A percentile compares a stretch with the other conserved stretches of the same genome.
Conservation (phyloP, 2,329 filamentous ascomycete species). For the Coniochaeta sp. region DNA sequence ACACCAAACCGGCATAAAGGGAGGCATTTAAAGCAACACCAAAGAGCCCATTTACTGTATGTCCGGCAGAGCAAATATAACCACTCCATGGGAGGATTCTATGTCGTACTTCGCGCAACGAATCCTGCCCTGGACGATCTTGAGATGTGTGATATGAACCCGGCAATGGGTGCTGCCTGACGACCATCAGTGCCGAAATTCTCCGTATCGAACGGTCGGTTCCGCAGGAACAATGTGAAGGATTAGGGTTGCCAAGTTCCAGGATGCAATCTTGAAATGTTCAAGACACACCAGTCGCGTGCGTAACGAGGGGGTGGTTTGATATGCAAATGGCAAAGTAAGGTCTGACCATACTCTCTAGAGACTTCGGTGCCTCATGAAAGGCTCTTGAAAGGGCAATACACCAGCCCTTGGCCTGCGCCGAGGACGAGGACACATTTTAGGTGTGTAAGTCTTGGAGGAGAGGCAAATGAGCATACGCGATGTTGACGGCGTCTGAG, state of each 20-base stretch:
- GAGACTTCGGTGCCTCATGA: neutral
- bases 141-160: too few relatives aligned
- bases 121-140: too few relatives aligned
- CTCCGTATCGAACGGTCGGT: neutral
- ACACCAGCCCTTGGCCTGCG: neutral
- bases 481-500: neutral
- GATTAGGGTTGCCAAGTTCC: neutral
- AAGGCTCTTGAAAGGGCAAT: neutral
- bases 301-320: neutral
- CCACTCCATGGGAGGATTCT: too few relatives aligned
- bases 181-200: neutral
- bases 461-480: neutral
- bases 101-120: too few relatives aligned
- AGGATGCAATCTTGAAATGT: neutral
- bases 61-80: too few relatives aligned
- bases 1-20: too few relatives aligned
- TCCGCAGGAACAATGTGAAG: neutral
- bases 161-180: too few relatives aligned
- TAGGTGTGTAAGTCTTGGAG: too few relatives aligned
- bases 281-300: neutral
- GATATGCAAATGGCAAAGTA: neutral
- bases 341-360: too few relatives aligned
- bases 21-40: too few relatives aligned
- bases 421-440: too few relatives aligned
- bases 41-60: too few relatives aligned